Base-by-base conservation (phyloP, 768 basidiomycete species). In the Boletus bicolor region DNA sequence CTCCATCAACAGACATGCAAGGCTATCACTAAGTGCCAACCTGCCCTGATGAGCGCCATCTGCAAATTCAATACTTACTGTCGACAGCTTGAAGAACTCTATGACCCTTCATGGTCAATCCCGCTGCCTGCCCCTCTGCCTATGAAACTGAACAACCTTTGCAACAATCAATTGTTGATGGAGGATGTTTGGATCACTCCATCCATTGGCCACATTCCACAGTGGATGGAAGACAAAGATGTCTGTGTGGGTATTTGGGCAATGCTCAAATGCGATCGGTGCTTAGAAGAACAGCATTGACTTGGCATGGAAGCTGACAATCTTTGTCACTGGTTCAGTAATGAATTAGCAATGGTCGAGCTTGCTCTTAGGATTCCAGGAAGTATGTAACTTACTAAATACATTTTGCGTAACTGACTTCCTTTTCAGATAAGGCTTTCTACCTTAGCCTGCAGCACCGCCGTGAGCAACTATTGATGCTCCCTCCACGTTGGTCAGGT, bases 251-350 rank as follows among this genome's bases (percentile, higher is more conserved):
- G 75, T 0, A 77, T 77, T 2, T 57, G 55, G 17, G 55, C 61
- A 17, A 49, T 74, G 60, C 64, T 72, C 4, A 66, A 63, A 44
- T 7, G 44, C 0, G 64, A 73, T 35, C 60, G 63, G 7, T 75
- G 73, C 45, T 8, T 26, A 5, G 74, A 76, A 52, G 73, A 76
- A 56, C 49, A 49, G 5, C 32, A 24, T 0, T 60, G 68, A 0
- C 58, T 76, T 0, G 62, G 58, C 0, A 4, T 34, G 0, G 73
- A 76, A 51, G 66, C 70, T 0, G 67, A 75, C 42, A 75, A 77
- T 26, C 57, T 77, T 0, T 73, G 69, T 28, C 43, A 53, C 0
- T 78, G 75, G 74, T 75, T 68, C 52, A 59, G 66, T 0, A 39
- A 53, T 4, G 73, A 77, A 48, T 49, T 76, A 0, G 38, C 49